phyloP scores from a whole-genome alignment of 441 rosid genomes.

The Syzygium malaccense region DNA sequence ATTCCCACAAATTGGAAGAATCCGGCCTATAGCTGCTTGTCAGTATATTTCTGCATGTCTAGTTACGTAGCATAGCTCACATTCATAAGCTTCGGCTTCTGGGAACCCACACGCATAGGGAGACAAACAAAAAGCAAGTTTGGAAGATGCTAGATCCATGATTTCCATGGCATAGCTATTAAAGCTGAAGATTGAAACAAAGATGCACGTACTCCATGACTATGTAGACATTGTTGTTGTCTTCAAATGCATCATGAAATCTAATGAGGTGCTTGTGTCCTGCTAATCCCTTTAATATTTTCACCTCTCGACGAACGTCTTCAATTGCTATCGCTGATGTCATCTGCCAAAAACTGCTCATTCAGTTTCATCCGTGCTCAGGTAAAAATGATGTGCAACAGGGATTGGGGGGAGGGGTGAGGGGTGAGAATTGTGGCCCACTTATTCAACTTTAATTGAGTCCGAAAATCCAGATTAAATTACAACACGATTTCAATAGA shows the following conservation, averaged over 20 bases:
- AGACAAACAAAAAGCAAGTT: neutral
- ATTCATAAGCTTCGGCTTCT: neutral
- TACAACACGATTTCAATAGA: neutral
- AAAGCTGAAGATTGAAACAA: neutral
- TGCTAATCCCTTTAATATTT: slow-evolving; percentile 45
- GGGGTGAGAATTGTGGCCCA: neutral
- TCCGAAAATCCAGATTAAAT: neutral
- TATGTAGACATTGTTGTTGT: slow-evolving; percentile 39
- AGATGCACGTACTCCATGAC: slow-evolving; percentile 54
- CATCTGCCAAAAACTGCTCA: slow-evolving; percentile 38
- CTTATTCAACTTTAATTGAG: neutral
- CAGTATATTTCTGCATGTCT: neutral
- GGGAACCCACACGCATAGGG: neutral
- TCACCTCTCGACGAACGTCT: slow-evolving; percentile 65
- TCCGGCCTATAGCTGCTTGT: neutral
- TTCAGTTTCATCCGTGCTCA: neutral
- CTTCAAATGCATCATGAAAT: slow-evolving; percentile 52
- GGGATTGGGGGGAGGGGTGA: neutral
- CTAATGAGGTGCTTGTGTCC: slow-evolving; percentile 50
- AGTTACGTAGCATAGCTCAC: neutral
- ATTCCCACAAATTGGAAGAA: neutral
- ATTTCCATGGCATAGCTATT: neutral
- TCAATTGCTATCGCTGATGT: slow-evolving; percentile 47
- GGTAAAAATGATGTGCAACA: neutral
- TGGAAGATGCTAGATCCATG: neutral